Evolutionary conservation across 768 basidiomycete species (phyloP).

Genomic region (Russula abietina): DNA sequence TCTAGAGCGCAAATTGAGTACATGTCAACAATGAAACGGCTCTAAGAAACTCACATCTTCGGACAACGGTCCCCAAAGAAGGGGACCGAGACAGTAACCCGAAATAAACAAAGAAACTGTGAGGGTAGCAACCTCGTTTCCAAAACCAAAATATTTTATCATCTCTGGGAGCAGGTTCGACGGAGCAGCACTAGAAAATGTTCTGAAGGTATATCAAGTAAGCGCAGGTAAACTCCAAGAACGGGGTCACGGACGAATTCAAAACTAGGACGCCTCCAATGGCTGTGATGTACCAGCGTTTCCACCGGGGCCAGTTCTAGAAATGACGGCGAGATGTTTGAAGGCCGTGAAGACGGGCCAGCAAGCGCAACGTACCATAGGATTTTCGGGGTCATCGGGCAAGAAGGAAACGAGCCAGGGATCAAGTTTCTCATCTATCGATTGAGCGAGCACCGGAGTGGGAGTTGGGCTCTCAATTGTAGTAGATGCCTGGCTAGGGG

Average conservation of each 20-base stretch:
- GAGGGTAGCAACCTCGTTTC: slow-evolving; percentile 46
- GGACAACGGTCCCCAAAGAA: slow-evolving; percentile 26
- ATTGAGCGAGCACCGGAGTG: not conserved
- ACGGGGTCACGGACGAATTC: slow-evolving; percentile 41
- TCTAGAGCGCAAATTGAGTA: slow-evolving; percentile 7
- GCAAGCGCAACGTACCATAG: slow-evolving; percentile 16
- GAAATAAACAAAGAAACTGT: slow-evolving; percentile 58
- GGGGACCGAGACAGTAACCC: slow-evolving; percentile 49
- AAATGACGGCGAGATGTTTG: not conserved
- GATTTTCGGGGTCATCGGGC: slow-evolving; percentile 11
- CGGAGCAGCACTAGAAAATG: slow-evolving; percentile 58
- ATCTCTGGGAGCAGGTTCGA: slow-evolving; percentile 44
- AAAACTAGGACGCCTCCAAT: slow-evolving; percentile 46
- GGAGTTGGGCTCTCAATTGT: not conserved
- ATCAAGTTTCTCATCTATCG: slow-evolving; percentile 11
- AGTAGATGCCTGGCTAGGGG: slow-evolving; percentile 16
- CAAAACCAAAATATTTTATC: slow-evolving; percentile 43
- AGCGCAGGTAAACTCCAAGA: not conserved
- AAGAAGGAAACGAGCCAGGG: slow-evolving; percentile 23
- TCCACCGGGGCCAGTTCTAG: slow-evolving; percentile 45
- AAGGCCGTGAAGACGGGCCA: slow-evolving; percentile 5
- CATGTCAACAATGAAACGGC: not conserved
- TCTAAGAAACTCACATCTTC: slow-evolving; percentile 32
- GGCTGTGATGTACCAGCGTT: slow-evolving; percentile 49
- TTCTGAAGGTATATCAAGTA: slow-evolving; percentile 34